Evolutionary conservation across 2,329 filamentous ascomycete species (phyloP), one percentile per base, ranked within the genome.

Genomic region (Nothophaeocryptopus gaeumannii): DNA sequence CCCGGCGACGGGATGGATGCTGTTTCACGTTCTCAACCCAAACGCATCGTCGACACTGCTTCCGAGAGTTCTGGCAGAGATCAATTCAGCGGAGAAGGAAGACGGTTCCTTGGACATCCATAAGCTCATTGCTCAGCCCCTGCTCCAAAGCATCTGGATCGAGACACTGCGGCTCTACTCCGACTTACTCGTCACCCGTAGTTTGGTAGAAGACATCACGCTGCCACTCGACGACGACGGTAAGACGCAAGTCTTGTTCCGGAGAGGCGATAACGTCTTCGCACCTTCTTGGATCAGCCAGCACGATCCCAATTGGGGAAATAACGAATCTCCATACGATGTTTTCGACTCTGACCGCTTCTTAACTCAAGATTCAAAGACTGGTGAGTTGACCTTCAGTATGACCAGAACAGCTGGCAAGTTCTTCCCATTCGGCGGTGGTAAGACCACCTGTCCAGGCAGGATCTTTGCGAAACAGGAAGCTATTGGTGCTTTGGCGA

Each of bases 111-210:
- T 67, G 15, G 59, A 66, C 45, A 55, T 66, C 2, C 44, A 56
- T 2, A 59, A 33, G n/a, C 50, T 69, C 16, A 48, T 61, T 34
- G 43, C 58, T 2, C 60, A 64, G 29, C 67, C 67, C 8, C 57
- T 69, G 5, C 50, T 70, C 5, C 64, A 68, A 38, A 66, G 63
- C 38, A 54, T 69, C 13, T 69, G 63, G 56, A 60, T 60, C 7
- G 67, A 70, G 48, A 58, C 58, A 3, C 50, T 70, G n/a, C 60
- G 66, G 1, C 37, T 70, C 5, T 67, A 68, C 45, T 59, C 61
- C 9, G 64, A 66, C 39, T 50, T 66, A 8, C 53, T 67, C 2
- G 57, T 70, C 1, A 64, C 63, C 8, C 58, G 67, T 5, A 63
- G 58, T 26, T 35, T 66, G 5, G 42, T 54, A 7, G 55, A 67